These are phyloP conservation scores for Ogataea sp. DNA, from an alignment of 805 yeast species.

Conservation along the genomic window DNA sequence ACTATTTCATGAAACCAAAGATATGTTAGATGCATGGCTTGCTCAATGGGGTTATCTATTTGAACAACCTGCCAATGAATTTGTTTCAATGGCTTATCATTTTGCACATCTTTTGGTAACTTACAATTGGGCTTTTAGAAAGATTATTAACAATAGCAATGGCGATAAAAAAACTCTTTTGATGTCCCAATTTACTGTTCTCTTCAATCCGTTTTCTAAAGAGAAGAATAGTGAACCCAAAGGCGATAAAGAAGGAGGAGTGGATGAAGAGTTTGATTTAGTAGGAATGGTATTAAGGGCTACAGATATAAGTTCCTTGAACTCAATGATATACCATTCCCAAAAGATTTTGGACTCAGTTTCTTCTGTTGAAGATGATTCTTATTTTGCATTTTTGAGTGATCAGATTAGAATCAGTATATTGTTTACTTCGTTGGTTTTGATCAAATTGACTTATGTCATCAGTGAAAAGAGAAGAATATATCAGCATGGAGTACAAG, in stretches of 20 bases:
- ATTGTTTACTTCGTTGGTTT: constrained; percentile 32
- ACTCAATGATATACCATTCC: constrained; percentile 33
- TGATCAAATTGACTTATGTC: constrained; percentile 20
- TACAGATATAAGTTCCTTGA: constrained; percentile 15
- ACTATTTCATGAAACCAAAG: constrained; percentile 29
- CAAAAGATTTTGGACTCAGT: constrained; percentile 32
- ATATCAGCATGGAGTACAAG: too few relatives aligned
- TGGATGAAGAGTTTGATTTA: background rate
- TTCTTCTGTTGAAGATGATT: constrained; percentile 31
- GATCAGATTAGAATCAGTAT: constrained; percentile 58
- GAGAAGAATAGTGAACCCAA: background rate
- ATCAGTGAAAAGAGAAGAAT: constrained; percentile 2
- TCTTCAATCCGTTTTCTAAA: constrained; percentile 28
- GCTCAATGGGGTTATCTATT: constrained; percentile 64
- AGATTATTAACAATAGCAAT: background rate
- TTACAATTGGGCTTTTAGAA: constrained; percentile 28
- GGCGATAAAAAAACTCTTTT: too few relatives aligned
- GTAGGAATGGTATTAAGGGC: constrained; percentile 1
- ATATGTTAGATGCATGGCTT: constrained; percentile 52
- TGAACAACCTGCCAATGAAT: constrained; percentile 65
- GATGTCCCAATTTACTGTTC: constrained; percentile 43
- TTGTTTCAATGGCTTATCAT: constrained; percentile 64
- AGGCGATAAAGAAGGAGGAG: too few relatives aligned
- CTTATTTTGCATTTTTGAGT: constrained; percentile 60
- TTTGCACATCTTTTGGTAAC: constrained; percentile 45